Evolutionary conservation across 768 basidiomycete genomes (phyloP), one percentile per base, ranked within the genome.

Genomic region (Mycena chlorophos): DNA sequence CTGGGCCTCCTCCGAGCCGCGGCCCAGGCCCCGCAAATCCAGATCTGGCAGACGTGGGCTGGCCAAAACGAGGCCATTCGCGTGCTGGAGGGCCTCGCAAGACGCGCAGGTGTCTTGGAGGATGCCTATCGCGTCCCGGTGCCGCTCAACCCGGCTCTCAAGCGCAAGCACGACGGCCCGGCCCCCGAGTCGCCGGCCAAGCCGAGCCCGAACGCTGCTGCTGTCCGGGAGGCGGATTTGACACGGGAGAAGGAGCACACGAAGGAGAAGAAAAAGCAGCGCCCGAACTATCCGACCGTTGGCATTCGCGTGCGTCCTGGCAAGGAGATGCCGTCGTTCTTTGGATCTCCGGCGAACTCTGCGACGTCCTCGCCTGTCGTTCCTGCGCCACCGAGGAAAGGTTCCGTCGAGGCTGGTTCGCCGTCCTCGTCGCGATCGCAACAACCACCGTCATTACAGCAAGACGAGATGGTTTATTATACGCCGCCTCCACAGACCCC

Each of bases 231-330:
- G 48, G 47, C 28, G 45, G 56, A 49, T 55, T 48, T n/a, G 47
- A 25, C 67, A 65, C 40, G 62, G 55, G 57, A 63, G 8, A 56
- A 52, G 55, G 65, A 71, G 65, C 60, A 51, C 49, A 68, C 65
- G 40, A 65, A 65, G 48, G 77, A 75, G 56, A 69, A 75, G 31
- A 57, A 68, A 50, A 79, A 78, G 71, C 80, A 76, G 60, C 20
- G 34, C 2, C 63, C 64, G 47, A 59, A 61, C 13, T 76, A 79
- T 43, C 80, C 81, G 16, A 55, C 74, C 22, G 66, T 78, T 10
- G 80, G 81, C 31, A 71, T 81, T 40, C 81, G 82, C 16, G 68
- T 78, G 10, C 74, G 81, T 14, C 65, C 73, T 2, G 54, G 53
- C 16, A 27, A 37, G 40, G 52, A 54, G 31, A 37, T 13, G 17